Conservation (phyloP, 495 filamentous ascomycete species). For the Tuber borchii region DNA sequence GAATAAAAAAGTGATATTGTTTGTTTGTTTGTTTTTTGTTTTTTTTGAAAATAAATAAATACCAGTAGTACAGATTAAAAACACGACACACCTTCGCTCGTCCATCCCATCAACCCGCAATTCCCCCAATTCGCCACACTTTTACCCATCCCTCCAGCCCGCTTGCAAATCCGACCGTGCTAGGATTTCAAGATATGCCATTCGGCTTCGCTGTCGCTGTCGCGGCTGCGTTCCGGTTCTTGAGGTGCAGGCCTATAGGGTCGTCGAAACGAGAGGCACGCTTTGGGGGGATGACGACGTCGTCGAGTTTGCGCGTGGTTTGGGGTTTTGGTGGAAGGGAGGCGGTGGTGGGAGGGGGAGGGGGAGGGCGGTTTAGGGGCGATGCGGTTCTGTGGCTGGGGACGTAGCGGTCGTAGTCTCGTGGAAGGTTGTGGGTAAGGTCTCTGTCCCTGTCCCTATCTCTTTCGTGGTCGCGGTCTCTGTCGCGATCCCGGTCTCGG, state of each 20-base stretch:
- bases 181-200: background rate
- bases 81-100: background rate
- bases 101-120: background rate
- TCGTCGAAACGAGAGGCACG: conserved; percentile 28
- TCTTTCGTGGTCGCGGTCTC: background rate
- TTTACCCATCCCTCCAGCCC: background rate
- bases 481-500: background rate
- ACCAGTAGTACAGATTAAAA: background rate
- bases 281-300: conserved; percentile 12
- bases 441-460: background rate
- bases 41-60: background rate
- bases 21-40: background rate
- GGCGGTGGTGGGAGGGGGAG: background rate
- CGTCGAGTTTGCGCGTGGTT: background rate
- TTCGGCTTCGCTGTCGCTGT: background rate
- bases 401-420: background rate
- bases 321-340: background rate
- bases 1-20: background rate
- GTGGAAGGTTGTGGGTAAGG: background rate
- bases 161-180: background rate
- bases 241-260: conserved; percentile 23
- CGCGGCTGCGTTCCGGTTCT: conserved; percentile 6
- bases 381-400: background rate
- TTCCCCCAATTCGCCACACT: background rate
- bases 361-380: background rate